Base-by-base conservation (phyloP, 306 rosid genomes). In the barrel medic (Medicago truncatula) region DNA sequence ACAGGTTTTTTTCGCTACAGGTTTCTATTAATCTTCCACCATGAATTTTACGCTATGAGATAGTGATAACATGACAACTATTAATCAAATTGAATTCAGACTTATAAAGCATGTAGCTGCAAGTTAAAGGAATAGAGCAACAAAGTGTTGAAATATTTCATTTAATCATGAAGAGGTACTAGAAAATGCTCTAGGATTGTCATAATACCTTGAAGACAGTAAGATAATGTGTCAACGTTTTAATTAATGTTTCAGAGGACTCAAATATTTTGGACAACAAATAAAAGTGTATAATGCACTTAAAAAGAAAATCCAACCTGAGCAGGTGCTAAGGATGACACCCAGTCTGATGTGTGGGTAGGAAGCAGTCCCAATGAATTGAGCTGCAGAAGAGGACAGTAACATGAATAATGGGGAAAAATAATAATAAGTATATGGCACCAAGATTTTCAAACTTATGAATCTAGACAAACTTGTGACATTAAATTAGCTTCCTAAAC, bases 311-410 rank as follows among this genome's bases (percentile, higher is more conserved):
- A 68, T 54, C 81, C 56, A 76, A 95, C 99, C 98, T 83, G 98
- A 70, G 99, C 91, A 71, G 98, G 99, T 56, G 92, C 78, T 71
- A 96, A 83, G 40, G 98, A 96, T 21, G 97, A 96, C 53, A 96
- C 99, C 99, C 99, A 96, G 60, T 96, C 99, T 16, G 98, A 96
- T 71, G 94, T 87, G 81, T 92, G 99, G 0, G 99, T 96, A 16
- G 99, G 99, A 82, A 96, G 96, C 76, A 96, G 89, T 53, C 99
- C 99, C 87, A 96, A 57, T 39, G 99, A 82, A 81, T 96, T 96
- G 70, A 92, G 99, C 99, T 95, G 93, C 73, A 84, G 61, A 47
- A 38, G 64, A 64, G 36, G 44, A 53, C 47, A 52, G 13, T 40
- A 40, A 62, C 63, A 47, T 47, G 10, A 38, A 54, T 67, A 41